Evolutionary conservation across 2,329 filamentous ascomycete genomes (phyloP).

Genomic region (Aspergillus flavus): DNA sequence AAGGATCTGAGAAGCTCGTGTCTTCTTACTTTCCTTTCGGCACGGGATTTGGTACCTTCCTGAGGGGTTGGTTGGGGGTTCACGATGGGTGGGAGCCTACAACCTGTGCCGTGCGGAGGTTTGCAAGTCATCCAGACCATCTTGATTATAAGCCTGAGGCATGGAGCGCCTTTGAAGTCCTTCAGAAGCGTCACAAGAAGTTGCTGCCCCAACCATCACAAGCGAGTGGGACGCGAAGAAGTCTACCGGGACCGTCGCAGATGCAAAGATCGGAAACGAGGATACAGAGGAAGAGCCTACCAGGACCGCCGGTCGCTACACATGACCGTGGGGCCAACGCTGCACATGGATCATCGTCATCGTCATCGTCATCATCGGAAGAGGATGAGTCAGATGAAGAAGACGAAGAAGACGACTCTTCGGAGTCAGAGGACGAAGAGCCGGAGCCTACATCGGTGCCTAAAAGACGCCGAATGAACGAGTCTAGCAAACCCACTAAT

Average conservation of each 20-base stretch:
- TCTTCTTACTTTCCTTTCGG: background rate
- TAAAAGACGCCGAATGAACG: conserved; percentile 3
- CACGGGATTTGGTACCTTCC: conserved; percentile 8
- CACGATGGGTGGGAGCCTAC: conserved; percentile 9
- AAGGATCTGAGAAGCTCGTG: conserved; percentile 9
- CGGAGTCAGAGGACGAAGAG: background rate
- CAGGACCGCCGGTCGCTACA: background rate
- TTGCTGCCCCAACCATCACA: background rate
- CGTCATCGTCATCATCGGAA: background rate
- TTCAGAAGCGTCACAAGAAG: background rate
- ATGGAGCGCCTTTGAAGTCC: background rate
- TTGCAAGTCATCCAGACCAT: background rate
- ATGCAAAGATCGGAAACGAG: background rate
- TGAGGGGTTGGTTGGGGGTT: conserved; percentile 16
- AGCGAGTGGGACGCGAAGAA: background rate
- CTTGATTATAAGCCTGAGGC: conserved; percentile 9
- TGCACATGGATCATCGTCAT: background rate
- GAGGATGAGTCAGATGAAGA: conserved; percentile 6
- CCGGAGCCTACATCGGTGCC: background rate
- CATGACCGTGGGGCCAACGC: no score
- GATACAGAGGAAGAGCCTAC: background rate
- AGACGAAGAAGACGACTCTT: background rate
- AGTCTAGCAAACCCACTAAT: background rate
- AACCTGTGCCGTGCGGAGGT: conserved; percentile 14
- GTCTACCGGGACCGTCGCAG: background rate